Percentiles rank a stretch among this genome's conserved stretches.
These are phyloP conservation scores for Aureobasidium lini DNA, from an alignment of 2,329 filamentous ascomycete genomes.

Conservation along the genomic window DNA sequence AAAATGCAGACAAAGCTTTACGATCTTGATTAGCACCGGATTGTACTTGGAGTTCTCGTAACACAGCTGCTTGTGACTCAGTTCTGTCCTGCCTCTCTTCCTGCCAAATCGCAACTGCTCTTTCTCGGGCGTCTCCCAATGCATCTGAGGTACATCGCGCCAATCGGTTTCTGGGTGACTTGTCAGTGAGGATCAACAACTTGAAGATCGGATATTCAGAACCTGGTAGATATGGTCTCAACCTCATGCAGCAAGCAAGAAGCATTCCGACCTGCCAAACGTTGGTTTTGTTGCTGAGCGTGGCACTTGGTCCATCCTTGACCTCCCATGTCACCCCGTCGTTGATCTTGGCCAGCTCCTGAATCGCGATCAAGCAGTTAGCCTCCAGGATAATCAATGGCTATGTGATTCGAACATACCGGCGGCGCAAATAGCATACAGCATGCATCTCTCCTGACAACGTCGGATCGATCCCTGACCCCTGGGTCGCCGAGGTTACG, in stretches of 20 bases:
- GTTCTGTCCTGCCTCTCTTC: neutral
- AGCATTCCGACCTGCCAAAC: conserved; percentile 5
- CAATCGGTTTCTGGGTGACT: neutral
- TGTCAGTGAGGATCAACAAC: neutral
- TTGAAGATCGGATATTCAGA: neutral
- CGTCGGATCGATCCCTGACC: neutral
- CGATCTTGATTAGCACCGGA: neutral
- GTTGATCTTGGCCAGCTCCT: neutral
- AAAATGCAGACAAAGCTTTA: neutral
- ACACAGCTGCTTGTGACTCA: neutral
- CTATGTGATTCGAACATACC: neutral
- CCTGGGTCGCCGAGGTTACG: neutral
- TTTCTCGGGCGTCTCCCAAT: neutral
- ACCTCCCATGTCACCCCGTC: neutral
- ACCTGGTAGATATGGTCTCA: neutral
- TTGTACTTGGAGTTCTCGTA: neutral
- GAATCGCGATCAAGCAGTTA: neutral
- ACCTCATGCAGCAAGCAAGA: neutral
- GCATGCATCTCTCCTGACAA: neutral
- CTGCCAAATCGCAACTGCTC: neutral
- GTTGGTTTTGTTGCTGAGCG: neutral
- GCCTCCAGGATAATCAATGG: too few relatives aligned
- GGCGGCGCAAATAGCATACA: neutral
- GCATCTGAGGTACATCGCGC: neutral
- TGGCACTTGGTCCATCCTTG: neutral